Percentiles rank a stretch among this genome's conserved stretches.
These are phyloP conservation scores for Margaritispora aquatica DNA, from an alignment of 495 filamentous ascomycete genomes.

Conservation along the genomic window DNA sequence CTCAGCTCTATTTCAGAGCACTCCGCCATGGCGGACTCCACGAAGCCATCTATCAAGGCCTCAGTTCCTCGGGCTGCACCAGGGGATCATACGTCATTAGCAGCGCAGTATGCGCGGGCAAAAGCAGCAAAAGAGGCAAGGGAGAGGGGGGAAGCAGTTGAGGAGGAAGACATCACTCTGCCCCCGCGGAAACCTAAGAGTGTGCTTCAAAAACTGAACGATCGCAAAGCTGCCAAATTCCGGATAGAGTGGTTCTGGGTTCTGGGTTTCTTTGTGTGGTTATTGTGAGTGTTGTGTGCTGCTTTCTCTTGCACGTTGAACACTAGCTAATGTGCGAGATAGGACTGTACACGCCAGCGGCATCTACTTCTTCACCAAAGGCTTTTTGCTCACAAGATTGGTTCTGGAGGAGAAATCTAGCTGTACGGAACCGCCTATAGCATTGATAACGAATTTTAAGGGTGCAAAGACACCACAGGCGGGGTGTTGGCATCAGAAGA, in stretches of 20 bases:
- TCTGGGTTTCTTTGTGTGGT: constrained; percentile 44
- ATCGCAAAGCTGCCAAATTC: constrained; percentile 35
- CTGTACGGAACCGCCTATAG: constrained; percentile 66
- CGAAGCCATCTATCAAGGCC: neutral
- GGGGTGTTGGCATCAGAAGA: constrained; percentile 94
- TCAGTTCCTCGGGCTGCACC: constrained; percentile 18
- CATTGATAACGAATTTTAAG: constrained; percentile 27
- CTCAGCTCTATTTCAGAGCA: neutral
- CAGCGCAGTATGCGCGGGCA: constrained; percentile 24
- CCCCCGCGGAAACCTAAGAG: constrained; percentile 16
- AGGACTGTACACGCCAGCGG: constrained; percentile 66
- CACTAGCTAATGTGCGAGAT: constrained; percentile 3
- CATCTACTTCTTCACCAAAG: constrained; percentile 88
- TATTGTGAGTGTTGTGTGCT: constrained; percentile 34
- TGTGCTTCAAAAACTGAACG: constrained; percentile 30
- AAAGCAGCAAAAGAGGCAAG: constrained; percentile 36
- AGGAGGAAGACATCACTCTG: constrained; percentile 7
- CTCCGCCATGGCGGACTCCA: constrained; percentile 3
- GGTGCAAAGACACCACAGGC: constrained; percentile 39
- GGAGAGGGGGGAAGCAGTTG: constrained; percentile 26
- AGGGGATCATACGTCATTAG: constrained; percentile 26
- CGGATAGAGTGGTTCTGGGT: constrained; percentile 40
- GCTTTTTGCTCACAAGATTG: constrained; percentile 91
- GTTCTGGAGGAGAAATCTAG: constrained; percentile 84
- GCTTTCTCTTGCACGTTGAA: neutral